Percentiles rank a stretch among this genome's conserved stretches.
Evolutionary conservation across 495 filamentous ascomycete genomes (phyloP).

Genomic region (Trichoderma reesei): DNA sequence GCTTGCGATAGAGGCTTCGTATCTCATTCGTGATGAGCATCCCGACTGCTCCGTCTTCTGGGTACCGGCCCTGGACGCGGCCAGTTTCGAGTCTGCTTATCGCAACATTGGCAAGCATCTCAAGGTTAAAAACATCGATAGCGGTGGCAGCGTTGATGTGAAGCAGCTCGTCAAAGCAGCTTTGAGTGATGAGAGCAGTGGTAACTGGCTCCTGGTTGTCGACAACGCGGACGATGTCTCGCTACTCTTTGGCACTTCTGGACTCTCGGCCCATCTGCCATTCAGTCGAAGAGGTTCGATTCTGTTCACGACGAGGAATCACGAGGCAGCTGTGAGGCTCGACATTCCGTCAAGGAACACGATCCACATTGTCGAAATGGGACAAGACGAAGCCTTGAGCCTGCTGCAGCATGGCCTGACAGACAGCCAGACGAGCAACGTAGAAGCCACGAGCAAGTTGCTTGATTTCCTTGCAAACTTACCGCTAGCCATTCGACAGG

Average conservation of each 20-base stretch:
- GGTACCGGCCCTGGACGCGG: conserved; percentile 30
- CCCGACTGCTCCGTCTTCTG: conserved; percentile 39
- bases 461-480: conserved; percentile 30
- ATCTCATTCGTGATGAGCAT: conserved; percentile 24
- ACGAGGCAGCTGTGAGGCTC: conserved; percentile 16
- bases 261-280: conserved; percentile 25
- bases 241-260: conserved; percentile 19
- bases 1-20: conserved; percentile 38
- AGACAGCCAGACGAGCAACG: conserved; percentile 13
- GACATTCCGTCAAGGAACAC: conserved; percentile 9
- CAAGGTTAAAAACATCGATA: conserved; percentile 15
- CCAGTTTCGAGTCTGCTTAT: conserved; percentile 34
- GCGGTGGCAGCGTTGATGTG: conserved; percentile 17
- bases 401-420: conserved; percentile 15
- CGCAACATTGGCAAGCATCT: conserved; percentile 29
- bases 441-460: conserved; percentile 16
- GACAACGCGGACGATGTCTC: conserved; percentile 43
- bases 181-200: conserved; percentile 23
- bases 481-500: conserved; percentile 40
- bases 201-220: conserved; percentile 40
- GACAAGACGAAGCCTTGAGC: conserved; percentile 16
- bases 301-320: conserved; percentile 32
- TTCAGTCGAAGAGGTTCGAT: conserved; percentile 27
- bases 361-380: conserved; percentile 24
- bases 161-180: conserved; percentile 27